Conservation (phyloP, 129 eudicot genomes). For the Tanacetum coccineum region DNA sequence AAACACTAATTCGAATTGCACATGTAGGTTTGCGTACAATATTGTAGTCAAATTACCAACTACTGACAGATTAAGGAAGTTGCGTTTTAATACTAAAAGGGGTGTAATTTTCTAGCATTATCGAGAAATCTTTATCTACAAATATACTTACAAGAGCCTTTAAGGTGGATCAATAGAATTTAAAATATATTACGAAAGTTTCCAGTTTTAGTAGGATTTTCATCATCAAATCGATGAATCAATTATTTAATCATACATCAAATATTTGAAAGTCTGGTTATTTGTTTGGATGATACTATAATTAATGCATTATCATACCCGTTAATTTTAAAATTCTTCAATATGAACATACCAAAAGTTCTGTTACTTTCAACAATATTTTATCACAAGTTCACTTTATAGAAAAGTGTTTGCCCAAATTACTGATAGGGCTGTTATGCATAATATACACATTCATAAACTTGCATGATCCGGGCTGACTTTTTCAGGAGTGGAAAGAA, state of each 20-base stretch:
- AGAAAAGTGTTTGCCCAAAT: background rate
- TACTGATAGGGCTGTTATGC: background rate
- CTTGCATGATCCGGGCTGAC: background rate
- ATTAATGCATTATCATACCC: background rate
- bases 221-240: background rate
- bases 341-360: background rate
- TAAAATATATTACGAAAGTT: background rate
- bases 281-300: background rate
- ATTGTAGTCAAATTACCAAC: too few relatives aligned
- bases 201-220: background rate
- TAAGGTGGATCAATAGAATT: background rate
- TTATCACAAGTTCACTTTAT: background rate
- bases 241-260: background rate
- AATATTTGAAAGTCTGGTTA: background rate
- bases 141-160: background rate
- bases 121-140: background rate
- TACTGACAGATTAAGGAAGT: background rate
- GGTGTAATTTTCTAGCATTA: background rate
- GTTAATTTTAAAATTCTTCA: background rate
- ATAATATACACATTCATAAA: background rate
- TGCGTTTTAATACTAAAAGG: background rate
- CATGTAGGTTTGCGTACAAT: too few relatives aligned
- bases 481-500: too few relatives aligned
- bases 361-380: background rate
- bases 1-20: background rate